phyloP scores from a whole-genome alignment of 371 early-diverging fungal genomes.

The Synchytrium microbalum region DNA sequence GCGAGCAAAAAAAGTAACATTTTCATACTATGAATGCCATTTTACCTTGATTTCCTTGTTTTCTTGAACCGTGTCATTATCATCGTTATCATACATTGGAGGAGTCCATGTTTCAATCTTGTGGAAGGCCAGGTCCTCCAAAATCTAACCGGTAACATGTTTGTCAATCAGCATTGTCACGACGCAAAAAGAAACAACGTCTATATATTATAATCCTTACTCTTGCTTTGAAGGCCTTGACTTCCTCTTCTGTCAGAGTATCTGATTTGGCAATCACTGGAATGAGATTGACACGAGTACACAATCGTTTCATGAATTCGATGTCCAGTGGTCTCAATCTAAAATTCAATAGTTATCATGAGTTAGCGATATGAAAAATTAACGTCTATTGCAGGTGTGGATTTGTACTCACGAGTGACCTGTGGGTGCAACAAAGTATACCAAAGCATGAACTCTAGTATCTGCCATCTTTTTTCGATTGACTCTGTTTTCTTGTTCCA shows the following conservation, averaged over 20 bases:
- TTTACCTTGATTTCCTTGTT: slow-evolving; percentile 84
- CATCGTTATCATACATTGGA: slow-evolving; percentile 83
- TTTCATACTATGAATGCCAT: no score
- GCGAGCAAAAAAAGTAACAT: neutral
- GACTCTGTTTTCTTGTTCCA: slow-evolving; percentile 72
- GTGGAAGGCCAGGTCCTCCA: slow-evolving; percentile 87
- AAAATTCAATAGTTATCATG: neutral
- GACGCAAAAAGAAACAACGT: neutral
- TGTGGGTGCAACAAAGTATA: slow-evolving; percentile 48
- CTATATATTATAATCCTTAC: slow-evolving; percentile 15
- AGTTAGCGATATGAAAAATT: neutral
- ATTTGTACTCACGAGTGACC: slow-evolving; percentile 17
- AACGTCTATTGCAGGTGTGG: neutral
- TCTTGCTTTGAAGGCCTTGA: slow-evolving; percentile 36
- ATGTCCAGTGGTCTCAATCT: slow-evolving; percentile 60
- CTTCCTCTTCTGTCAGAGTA: slow-evolving; percentile 50
- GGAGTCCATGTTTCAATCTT: slow-evolving; percentile 93
- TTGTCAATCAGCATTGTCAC: neutral
- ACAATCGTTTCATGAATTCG: slow-evolving; percentile 37
- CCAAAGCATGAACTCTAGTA: slow-evolving; percentile 52
- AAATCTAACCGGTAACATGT: slow-evolving; percentile 41
- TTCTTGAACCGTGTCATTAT: slow-evolving; percentile 87
- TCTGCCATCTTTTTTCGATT: slow-evolving; percentile 51
- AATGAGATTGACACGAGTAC: slow-evolving; percentile 47
- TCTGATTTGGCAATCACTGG: slow-evolving; percentile 65